These are phyloP conservation scores for Trichoderma arundinaceum DNA, from an alignment of 2,329 filamentous ascomycete genomes.

Conservation along the genomic window DNA sequence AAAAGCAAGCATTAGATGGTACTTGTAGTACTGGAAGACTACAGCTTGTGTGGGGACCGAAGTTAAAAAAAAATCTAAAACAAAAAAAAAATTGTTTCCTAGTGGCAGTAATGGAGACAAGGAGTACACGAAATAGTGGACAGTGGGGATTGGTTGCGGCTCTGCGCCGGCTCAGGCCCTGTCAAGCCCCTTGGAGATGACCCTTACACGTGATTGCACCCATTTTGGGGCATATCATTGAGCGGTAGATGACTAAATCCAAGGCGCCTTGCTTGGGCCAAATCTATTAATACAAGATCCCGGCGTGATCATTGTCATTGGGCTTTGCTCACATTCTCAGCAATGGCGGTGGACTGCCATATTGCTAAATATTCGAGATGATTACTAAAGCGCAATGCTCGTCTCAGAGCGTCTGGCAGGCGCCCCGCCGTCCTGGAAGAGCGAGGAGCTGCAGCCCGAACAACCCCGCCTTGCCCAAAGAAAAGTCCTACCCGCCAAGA, in stretches of 20 bases:
- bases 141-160: constrained; percentile 5
- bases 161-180: constrained; percentile 1
- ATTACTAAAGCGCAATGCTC: constrained; percentile 1
- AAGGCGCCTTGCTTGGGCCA: not conserved
- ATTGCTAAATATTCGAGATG: not conserved
- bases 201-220: not conserved
- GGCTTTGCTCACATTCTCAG: not conserved
- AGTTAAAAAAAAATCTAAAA: no score
- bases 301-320: not conserved
- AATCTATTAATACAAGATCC: constrained; percentile 8
- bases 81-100: not conserved
- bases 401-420: not conserved
- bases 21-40: not conserved
- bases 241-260: not conserved
- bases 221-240: constrained; percentile 12
- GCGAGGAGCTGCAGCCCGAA: constrained; percentile 1
- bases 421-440: constrained; percentile 15
- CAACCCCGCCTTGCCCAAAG: constrained; percentile 25
- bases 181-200: not conserved
- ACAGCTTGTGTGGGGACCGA: not conserved
- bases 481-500: constrained; percentile 30
- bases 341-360: not conserved
- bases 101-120: not conserved
- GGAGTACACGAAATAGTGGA: not conserved
- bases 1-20: not conserved